Percentiles rank a stretch among this genome's conserved stretches.
Conservation (phyloP, 345 rosid genomes). For the Nephelium lappaceum region DNA sequence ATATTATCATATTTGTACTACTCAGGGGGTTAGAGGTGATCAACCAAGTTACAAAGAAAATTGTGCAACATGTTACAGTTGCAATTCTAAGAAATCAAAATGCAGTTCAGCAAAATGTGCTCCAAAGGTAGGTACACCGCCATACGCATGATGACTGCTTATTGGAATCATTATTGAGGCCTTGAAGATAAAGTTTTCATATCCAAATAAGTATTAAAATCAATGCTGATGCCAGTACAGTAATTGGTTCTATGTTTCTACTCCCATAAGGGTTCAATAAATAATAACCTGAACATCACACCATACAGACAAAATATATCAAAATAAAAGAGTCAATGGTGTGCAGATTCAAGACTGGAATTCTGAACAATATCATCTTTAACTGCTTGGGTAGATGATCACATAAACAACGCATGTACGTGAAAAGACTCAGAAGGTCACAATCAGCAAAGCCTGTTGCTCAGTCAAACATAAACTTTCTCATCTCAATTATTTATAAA, state of each 20-base stretch:
- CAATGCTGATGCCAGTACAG: not conserved
- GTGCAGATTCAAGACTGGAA: not conserved
- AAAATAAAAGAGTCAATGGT: not conserved
- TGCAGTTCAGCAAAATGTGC: not conserved
- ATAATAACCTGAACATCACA: not conserved
- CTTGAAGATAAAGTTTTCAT: not conserved
- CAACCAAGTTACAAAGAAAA: not conserved
- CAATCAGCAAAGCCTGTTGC: not conserved
- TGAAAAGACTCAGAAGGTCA: not conserved
- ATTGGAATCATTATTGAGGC: not conserved
- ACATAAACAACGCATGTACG: not conserved
- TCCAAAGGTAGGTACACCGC: not conserved
- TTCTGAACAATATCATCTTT: not conserved
- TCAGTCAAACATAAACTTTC: slow-evolving; percentile 6
- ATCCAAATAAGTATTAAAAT: not conserved
- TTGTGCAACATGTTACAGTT: not conserved
- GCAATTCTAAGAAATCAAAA: not conserved
- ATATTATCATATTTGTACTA: too few relatives aligned
- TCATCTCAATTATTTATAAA: not conserved
- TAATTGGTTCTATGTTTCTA: not conserved
- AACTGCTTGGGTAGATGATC: not conserved
- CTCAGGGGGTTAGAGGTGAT: not conserved
- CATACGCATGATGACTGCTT: too few relatives aligned
- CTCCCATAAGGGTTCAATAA: not conserved
- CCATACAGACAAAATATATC: not conserved